Evolutionary conservation across 345 rosid species (phyloP), one percentile per base, ranked within the genome.

Genomic region (Lepidium didymum): DNA sequence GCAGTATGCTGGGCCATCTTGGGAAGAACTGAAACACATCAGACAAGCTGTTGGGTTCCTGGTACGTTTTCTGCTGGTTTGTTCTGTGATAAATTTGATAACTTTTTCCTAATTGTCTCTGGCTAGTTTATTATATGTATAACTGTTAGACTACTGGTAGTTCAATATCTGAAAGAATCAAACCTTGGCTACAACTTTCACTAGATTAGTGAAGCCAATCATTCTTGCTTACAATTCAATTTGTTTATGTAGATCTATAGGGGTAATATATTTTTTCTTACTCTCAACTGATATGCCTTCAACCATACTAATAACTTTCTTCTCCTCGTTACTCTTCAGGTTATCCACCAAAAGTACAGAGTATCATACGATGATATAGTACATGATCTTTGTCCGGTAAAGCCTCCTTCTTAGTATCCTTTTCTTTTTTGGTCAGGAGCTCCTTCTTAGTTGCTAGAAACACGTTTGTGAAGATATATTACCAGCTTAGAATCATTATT

Each of bases 11-110:
- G 97, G 99, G 35, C 55, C 82, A 71, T 94, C 99, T 60, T 94
- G 99, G 99, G 99, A 91, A 74, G 99, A 94, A 81, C 96, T 94
- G 47, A 91, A 85, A 82, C 99, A 91, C 82, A 84, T 91, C 71
- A 82, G 99, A 76, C 99, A 94, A 78, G 91, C 96, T 62, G 99
- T 94, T 72, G 99, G 99, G 15, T 94, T 94, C 82, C 78, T 94
- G 96, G 99, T 94, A 86, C 67, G 86, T 72, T 49, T n/a, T 35
- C 18, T 46, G 9, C 0, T 16, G 51, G 23, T 45, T 45, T 9
- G 51, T 45, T 18, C 51, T 29, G 33, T 29, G 7, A 29, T 6
- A 29, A 29, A 29, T 29, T 7, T 29, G 33, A 29, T 1, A 29
- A 29, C 5, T 5, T 5, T 29, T 6, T 29, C 33, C 33, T 1